Conservation (phyloP, 2,329 filamentous ascomycete genomes). For the Ceratocystis lukuohia region DNA sequence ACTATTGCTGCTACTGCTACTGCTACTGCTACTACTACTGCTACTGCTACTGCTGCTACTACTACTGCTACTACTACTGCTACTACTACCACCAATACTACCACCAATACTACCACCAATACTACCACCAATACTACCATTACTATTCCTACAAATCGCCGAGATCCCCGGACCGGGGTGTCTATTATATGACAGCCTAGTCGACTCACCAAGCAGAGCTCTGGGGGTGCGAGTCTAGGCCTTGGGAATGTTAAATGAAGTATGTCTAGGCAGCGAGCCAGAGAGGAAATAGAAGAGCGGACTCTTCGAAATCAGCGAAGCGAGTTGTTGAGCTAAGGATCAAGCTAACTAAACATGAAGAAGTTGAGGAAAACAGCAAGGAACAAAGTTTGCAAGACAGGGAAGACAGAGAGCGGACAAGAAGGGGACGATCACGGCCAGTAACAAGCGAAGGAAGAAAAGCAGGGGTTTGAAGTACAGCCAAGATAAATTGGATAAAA, state of each 20-base stretch:
- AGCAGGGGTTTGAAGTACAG: conserved; percentile 7
- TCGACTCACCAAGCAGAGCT: too few relatives aligned
- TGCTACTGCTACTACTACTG: too few relatives aligned
- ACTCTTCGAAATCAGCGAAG: not conserved
- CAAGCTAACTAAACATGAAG: not conserved
- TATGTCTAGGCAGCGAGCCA: not conserved
- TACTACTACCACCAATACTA: too few relatives aligned
- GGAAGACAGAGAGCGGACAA: not conserved
- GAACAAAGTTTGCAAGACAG: not conserved
- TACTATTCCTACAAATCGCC: too few relatives aligned
- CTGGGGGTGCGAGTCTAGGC: too few relatives aligned
- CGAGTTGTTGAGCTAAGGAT: not conserved
- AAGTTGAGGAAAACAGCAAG: not conserved
- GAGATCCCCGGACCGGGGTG: too few relatives aligned
- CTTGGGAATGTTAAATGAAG: not conserved
- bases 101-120: too few relatives aligned
- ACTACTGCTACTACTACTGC: too few relatives aligned
- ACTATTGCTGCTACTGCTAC: not conserved
- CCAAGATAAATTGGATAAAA: not conserved
- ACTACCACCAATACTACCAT: too few relatives aligned
- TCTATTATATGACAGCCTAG: too few relatives aligned
- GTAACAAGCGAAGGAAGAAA: not conserved
- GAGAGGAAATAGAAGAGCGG: not conserved
- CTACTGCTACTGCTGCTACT: too few relatives aligned
- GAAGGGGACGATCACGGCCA: not conserved